Evolutionary conservation across 148 eudicot genomes (phyloP).

Genomic region (Linanthus parryae): DNA sequence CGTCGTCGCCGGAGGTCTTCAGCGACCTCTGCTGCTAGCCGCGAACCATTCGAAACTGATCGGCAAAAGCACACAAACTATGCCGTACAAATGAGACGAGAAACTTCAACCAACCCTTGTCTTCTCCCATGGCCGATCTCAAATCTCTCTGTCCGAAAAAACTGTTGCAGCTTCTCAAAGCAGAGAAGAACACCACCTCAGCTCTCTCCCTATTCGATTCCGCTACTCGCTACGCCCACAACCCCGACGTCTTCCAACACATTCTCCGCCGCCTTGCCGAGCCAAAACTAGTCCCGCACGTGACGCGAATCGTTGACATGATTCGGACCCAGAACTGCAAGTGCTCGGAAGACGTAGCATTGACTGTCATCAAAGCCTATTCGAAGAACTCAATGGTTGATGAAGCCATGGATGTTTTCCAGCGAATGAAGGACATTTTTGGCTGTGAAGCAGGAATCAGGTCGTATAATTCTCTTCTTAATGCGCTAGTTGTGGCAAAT

Average conservation of each 20-base stretch:
- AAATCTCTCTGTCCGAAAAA: slow-evolving; percentile 34
- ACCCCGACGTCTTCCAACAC: slow-evolving; percentile 51
- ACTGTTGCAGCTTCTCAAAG: slow-evolving; percentile 53
- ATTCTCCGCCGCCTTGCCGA: slow-evolving; percentile 57
- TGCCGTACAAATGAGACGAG: slow-evolving; percentile 5
- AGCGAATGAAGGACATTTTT: slow-evolving; percentile 49
- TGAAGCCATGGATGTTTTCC: slow-evolving; percentile 44
- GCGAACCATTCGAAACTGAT: not conserved
- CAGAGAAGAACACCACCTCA: slow-evolving; percentile 32
- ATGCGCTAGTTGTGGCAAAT: slow-evolving; percentile 44
- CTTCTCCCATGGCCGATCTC: slow-evolving; percentile 28
- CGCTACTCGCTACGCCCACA: slow-evolving; percentile 36
- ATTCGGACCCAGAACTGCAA: slow-evolving; percentile 39
- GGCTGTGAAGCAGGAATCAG: slow-evolving; percentile 66
- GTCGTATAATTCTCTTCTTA: slow-evolving; percentile 60
- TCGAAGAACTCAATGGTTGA: slow-evolving; percentile 47
- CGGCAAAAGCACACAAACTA: not conserved
- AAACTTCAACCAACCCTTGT: not conserved
- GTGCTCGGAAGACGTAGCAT: slow-evolving; percentile 54
- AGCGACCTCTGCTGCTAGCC: not conserved
- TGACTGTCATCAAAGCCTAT: slow-evolving; percentile 39
- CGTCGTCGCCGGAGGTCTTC: not conserved
- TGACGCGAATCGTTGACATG: slow-evolving; percentile 35
- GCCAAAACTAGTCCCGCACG: slow-evolving; percentile 30
- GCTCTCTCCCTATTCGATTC: slow-evolving; percentile 66